These are phyloP conservation scores for Schwanniomyces polymorphus DNA, from an alignment of 805 yeast species.

Conservation along the genomic window DNA sequence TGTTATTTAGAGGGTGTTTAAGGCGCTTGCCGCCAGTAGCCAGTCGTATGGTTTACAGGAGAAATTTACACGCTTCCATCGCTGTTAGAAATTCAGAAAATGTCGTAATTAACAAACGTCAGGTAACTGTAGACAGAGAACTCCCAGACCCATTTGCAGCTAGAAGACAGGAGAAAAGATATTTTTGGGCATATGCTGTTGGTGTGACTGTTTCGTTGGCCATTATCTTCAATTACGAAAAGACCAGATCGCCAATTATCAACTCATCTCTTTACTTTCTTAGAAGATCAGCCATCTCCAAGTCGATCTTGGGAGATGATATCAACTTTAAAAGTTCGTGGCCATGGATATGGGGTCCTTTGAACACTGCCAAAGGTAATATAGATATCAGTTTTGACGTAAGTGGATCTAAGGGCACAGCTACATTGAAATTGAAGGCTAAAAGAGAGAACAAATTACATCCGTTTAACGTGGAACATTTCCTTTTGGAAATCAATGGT, in stretches of 20 bases:
- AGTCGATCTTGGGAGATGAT: conserved; percentile 67
- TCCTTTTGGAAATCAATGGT: conserved; percentile 25
- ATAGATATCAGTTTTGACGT: conserved; percentile 74
- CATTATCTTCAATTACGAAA: conserved; percentile 89
- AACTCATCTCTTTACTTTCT: conserved; percentile 82
- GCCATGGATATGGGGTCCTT: conserved; percentile 89
- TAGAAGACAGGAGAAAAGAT: conserved; percentile 48
- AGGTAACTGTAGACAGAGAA: conserved; percentile 61
- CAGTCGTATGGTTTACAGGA: not conserved
- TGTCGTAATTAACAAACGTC: not conserved
- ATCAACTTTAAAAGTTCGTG: conserved; percentile 70
- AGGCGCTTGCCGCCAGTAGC: not conserved
- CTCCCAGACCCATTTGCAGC: conserved; percentile 78
- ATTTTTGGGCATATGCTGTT: conserved; percentile 48
- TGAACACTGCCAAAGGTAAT: conserved; percentile 80
- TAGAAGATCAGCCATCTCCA: conserved; percentile 69
- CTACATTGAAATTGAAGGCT: conserved; percentile 69
- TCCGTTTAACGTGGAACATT: conserved; percentile 37
- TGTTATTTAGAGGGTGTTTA: not conserved
- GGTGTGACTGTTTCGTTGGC: conserved; percentile 39
- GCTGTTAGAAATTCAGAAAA: not conserved
- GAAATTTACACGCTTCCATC: not conserved
- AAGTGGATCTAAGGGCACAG: conserved; percentile 59
- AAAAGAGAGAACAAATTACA: conserved; percentile 58
- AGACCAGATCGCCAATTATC: conserved; percentile 84